Evolutionary conservation across 78 protist species (phyloP).

Genomic region (Isochrysis galbana): DNA sequence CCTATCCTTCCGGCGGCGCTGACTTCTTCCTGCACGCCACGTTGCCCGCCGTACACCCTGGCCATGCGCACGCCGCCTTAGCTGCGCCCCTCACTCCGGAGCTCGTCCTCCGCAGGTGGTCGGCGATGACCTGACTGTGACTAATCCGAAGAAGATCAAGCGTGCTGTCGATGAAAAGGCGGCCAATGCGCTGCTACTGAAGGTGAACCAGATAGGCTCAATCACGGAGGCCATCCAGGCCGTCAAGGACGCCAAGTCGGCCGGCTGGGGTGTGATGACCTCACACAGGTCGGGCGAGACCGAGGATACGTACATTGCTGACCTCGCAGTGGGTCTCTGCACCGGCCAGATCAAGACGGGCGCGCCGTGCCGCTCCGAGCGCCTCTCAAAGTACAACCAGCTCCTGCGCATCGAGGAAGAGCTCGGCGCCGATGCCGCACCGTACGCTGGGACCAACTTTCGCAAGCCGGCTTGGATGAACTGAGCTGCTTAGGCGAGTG

Average conservation of each 20-base stretch:
- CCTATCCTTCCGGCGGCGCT: no score
- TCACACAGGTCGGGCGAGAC: conserved; percentile 97
- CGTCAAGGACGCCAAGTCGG: conserved; percentile 49
- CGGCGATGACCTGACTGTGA: conserved; percentile 97
- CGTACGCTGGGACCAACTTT: neutral
- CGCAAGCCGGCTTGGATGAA: conserved; percentile 6
- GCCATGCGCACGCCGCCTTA: no score
- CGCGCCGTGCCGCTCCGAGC: conserved; percentile 38
- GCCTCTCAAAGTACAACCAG: conserved; percentile 90
- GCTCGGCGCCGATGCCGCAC: neutral
- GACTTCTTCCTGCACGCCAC: no score
- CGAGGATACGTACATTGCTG: conserved; percentile 82
- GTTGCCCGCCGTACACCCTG: no score
- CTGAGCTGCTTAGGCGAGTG: no score
- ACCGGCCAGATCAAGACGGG: conserved; percentile 94
- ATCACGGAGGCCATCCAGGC: conserved; percentile 89
- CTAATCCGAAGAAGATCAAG: conserved; percentile 92
- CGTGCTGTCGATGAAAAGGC: conserved; percentile 87
- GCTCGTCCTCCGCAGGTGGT: no score
- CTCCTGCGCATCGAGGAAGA: conserved; percentile 86
- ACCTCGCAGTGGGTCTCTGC: conserved; percentile 96
- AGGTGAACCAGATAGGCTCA: conserved; percentile 97
- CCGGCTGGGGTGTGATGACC: conserved; percentile 97
- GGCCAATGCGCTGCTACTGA: conserved; percentile 96
- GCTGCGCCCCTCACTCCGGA: no score